Base-by-base conservation (phyloP, 2,329 filamentous ascomycete species). In the Curvularia sp. region DNA sequence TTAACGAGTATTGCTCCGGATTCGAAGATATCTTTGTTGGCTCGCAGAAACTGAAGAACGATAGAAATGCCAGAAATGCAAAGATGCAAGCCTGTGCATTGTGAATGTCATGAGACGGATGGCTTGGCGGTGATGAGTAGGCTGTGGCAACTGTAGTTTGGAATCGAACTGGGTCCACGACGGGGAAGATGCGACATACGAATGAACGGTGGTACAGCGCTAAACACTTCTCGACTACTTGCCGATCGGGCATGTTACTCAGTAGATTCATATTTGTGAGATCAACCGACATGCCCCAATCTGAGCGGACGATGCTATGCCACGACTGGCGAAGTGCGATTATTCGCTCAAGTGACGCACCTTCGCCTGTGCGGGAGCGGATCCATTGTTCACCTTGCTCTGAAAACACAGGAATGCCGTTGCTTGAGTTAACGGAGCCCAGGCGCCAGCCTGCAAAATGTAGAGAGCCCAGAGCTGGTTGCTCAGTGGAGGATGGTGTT, bases 291-390 rank as follows among this genome's bases (percentile, higher is more conserved):
- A 15, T n/a, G 19, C 42, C 25, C 42, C 42, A 45, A 15, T 45
- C 25, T 45, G 25, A 28, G 9, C 25, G 42, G n/a, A 15, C 15
- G 25, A 45, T 45, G 25, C n/a, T 30, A 12, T 23, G 25, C 42
- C 42, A 45, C 25, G 42, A 45, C n/a, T 45, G 42, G 15, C 42
- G 42, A 30, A 45, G 42, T 45, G 42, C 42, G n/a, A 25, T 45
- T 3, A 45, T 45, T 30, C 42, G 42, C 42, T 45, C 42, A 19
- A 45, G 42, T 15, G 42, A 45, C 25, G 25, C 42, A 30, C 28
- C 25, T 30, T 45, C 13, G 25, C 42, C 42, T 12, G 25, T 30
- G 4, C 42, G 42, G 23, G 42, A 45, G 25, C 42, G 42, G 25
- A 45, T 45, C 42, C 42, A 45, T 15, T 45, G 23, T 19, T 45